Base-by-base conservation (phyloP, 495 filamentous ascomycete genomes). In the Penicillium silybi region DNA sequence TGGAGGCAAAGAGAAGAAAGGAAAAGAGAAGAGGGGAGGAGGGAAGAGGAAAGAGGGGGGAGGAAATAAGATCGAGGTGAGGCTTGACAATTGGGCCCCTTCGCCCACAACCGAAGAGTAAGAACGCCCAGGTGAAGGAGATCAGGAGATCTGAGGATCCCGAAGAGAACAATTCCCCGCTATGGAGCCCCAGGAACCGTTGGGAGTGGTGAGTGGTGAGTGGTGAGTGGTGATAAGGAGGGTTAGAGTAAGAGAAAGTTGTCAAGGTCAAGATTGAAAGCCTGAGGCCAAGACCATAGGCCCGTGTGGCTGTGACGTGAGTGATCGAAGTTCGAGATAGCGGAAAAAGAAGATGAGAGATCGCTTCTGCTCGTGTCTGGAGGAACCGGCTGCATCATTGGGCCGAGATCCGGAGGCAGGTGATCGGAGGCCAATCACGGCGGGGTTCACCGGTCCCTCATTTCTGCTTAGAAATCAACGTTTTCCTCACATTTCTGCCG, bases 381-480 rank as follows among this genome's bases (percentile, higher is more conserved):
- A n/a, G 20, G 40, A 38, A 34, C 23, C 52, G 52, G 57, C 48
- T 11, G 22, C 46, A 25, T 50, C 44, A 56, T 53, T 60, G 54
- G 51, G 26, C 52, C 52, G 52, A 54, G 20, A 27, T 34, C 53
- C 17, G 44, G 20, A 13, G 19, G 19, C 39, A 41, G 48, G 23
- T 46, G 18, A 29, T 53, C 39, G 45, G 34, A 45, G 17, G 48
- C 57, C 57, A 60, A 60, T 60, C 57, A 60, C 26, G 26, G 48
- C n/a, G 38, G 43, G 44, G 26, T 41, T 7, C 32, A 34, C 11
- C 35, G 25, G 20, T 35, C 1, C n/a, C 2, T 2, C 25, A 1
- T 7, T 2, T 0, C 11, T 62, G 59, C 52, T 62, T 62, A 59
- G 56, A 59, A 62, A 62, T 58, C 59, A 25, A 49, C 25, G 22